Conservation (phyloP, 1,139 yeast genomes). For the Kurtzmaniella quercitrusa region DNA sequence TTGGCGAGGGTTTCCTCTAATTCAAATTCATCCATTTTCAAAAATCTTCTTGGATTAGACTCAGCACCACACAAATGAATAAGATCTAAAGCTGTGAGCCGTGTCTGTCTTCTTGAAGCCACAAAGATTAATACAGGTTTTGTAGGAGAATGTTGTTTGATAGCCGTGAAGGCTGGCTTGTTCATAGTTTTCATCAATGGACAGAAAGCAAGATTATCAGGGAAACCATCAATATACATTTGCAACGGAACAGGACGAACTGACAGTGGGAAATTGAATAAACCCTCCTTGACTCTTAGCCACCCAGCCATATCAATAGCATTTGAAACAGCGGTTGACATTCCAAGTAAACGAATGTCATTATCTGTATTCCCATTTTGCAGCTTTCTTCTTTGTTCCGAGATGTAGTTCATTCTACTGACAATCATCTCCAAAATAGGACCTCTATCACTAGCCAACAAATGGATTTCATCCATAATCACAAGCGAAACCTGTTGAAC, state of each 20-base stretch:
- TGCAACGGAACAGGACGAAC: constrained; percentile 97
- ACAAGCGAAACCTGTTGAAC: constrained; percentile 88
- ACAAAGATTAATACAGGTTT: constrained; percentile 95
- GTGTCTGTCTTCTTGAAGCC: constrained; percentile 94
- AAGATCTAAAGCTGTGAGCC: constrained; percentile 89
- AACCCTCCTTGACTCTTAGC: constrained; percentile 86
- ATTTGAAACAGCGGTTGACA: constrained; percentile 97
- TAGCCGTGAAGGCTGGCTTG: constrained; percentile 95
- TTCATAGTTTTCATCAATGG: constrained; percentile 98
- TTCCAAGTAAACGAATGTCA: constrained; percentile 77
- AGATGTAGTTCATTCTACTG: constrained; percentile 91
- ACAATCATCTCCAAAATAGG: constrained; percentile 98
- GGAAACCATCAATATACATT: constrained; percentile 97
- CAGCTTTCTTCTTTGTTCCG: constrained; percentile 45
- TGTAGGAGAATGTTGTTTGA: constrained; percentile 87
- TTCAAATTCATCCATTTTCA: constrained; percentile 74
- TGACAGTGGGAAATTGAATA: constrained; percentile 90
- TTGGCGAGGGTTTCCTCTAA: constrained; percentile 54
- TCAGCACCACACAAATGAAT: constrained; percentile 95
- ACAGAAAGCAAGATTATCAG: constrained; percentile 88
- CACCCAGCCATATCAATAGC: constrained; percentile 98
- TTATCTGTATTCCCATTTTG: constrained; percentile 11
- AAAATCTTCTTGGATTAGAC: constrained; percentile 83
- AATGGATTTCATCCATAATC: constrained; percentile 97
- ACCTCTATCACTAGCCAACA: constrained; percentile 96